phyloP scores from a whole-genome alignment of 139 green algal species.

The Eudorina sp. region DNA sequence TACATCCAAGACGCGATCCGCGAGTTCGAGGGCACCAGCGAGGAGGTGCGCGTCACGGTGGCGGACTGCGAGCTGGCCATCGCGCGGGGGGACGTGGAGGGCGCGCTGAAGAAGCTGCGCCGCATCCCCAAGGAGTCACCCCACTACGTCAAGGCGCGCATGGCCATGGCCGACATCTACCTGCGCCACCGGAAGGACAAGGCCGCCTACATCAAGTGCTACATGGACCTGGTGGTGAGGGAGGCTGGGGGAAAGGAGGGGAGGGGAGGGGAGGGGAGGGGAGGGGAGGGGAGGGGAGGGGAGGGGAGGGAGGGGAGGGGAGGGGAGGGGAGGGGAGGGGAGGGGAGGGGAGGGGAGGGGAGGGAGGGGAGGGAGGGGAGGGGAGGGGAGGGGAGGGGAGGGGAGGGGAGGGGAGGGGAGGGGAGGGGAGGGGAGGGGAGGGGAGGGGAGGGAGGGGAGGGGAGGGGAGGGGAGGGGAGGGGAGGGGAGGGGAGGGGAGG shows the following conservation, averaged over 20 bases:
- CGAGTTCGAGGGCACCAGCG: constrained; percentile 77
- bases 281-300: neutral
- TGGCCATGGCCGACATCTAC: constrained; percentile 82
- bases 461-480: too few species aligned
- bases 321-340: too few species aligned
- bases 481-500: too few species aligned
- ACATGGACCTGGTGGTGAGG: constrained; percentile 77
- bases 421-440: neutral
- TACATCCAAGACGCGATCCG: constrained; percentile 74
- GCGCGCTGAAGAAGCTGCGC: constrained; percentile 72
- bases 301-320: too few species aligned
- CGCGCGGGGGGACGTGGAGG: constrained; percentile 67
- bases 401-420: neutral
- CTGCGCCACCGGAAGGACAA: constrained; percentile 78
- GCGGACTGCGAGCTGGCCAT: constrained; percentile 79
- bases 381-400: too few species aligned
- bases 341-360: too few species aligned
- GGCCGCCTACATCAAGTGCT: constrained; percentile 74
- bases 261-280: neutral
- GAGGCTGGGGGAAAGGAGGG: neutral
- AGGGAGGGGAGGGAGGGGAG: too few species aligned
- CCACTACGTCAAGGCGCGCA: constrained; percentile 72
- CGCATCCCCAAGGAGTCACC: constrained; percentile 55
- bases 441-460: neutral
- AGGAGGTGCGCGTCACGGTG: constrained; percentile 79